Base-by-base conservation (phyloP, 768 basidiomycete species). In the Amanita pseudoporphyria region DNA sequence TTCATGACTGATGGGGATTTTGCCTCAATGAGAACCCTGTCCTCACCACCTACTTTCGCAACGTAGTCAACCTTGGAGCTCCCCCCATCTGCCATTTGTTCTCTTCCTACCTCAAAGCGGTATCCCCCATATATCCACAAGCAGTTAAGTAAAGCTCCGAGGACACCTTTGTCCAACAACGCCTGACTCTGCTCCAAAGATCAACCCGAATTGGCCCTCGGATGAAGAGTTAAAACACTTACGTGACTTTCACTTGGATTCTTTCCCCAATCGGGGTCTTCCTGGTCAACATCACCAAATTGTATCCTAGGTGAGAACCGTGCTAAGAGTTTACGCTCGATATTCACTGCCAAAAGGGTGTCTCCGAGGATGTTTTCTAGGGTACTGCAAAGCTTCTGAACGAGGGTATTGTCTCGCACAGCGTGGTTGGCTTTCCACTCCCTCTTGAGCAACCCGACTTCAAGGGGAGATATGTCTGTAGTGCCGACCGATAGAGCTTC, bases 1-100 rank as follows among this genome's bases (percentile, higher is more conserved):
- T 32, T 44, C 43, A 44, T 57, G 52, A 57, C 56, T 19, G 54
- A 55, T 45, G 56, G 56, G 37, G 56, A 57, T 53, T 55, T 53
- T 55, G 52, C 54, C 44, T 57, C 56, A 51, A 32, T 0, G 49
- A 55, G 54, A 22, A 14, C 52, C 45, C 9, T 30, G 21, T 16
- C n/a, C 49, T 54, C 41, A 44, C 43, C 49, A 37, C 54, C 47
- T 47, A 57, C 51, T 47, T 39, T 1, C 28, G 26, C 18, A 53
- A 53, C 45, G 51, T 47, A 57, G 48, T 54, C 56, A 45, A 56
- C 54, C 45, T 30, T 56, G 24, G 55, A 56, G 41, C 40, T 41
- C n/a, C 51, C 49, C 40, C 49, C 24, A 31, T 57, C 46, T 24
- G 40, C 49, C 45, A 42, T 2, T 35, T 50, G 12, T 53, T 57